Base-by-base conservation (phyloP, 257 asterid genomes). In the Coffea canephora region DNA sequence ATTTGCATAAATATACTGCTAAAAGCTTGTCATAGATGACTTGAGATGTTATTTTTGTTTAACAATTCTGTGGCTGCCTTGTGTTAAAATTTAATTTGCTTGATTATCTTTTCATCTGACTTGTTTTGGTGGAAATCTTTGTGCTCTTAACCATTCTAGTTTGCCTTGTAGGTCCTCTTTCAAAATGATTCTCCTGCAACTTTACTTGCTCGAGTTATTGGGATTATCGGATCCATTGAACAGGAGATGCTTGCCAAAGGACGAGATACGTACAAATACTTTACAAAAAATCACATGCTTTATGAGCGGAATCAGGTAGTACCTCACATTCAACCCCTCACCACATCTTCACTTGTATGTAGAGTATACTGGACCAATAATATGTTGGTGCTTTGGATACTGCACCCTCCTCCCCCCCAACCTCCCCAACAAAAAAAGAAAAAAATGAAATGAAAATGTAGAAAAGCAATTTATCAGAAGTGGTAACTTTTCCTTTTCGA, bases 161-260 rank as follows among this genome's bases (percentile, higher is more conserved):
- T 36, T 75, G 31, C 71, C 77, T 59, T 81, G 81, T 86, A 95
- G 99, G 99, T 95, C 66, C 96, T 95, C 78, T 95, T 95, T 86
- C 99, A 92, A 89, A 95, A 95, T 79, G 99, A 95, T 85, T 95
- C 99, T 78, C 97, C 97, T n/a, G 97, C 98, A 67, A 92, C 99
- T 69, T 87, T 95, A 85, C 98, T 95, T 81, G 99, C 98, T 83
- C 93, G 99, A 25, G 98, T 95, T 70, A 89, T 93, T 64, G 98
- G 98, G 82, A 93, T 95, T 74, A 85, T 92, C 70, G 93, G 96
- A 83, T 86, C 91, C 39, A 86, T 95, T 78, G 97, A 93, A 83
- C 96, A 90, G 83, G 96, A 85, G 73, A 82, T 95, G 96, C 99
- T 95, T 74, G 94, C 93, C 34, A 91, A 92, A 86, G 99, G 99